Base-by-base conservation (phyloP, 805 yeast species). In the Scheffersomyces stipitis region DNA sequence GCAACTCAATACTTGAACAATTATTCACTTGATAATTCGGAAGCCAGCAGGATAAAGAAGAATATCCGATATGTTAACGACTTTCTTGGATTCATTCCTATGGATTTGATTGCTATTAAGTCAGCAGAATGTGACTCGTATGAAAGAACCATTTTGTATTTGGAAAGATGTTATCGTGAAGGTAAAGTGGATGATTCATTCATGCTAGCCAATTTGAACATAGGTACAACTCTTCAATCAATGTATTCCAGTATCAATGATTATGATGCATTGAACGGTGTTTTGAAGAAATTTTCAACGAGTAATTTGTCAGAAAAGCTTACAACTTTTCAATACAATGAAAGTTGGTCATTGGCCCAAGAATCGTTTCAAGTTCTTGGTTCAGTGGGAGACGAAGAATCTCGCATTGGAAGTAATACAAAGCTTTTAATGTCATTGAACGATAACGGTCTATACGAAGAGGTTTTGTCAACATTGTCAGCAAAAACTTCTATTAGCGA, bases 241-340 rank as follows among this genome's bases (percentile, higher is more conserved):
- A 85, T 90, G 67, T 93, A 93, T 57, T 83, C 96, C 5, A 83
- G 79, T 39, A 78, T 93, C 33, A 91, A 88, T 49, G 99, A 95
- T 52, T 73, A 82, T 26, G 99, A 93, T 64, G 81, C 96, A 0
- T 69, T 93, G 22, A 90, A 86, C 54, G 99, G 99, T 15, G 79
- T 87, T 4, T 64, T 90, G 38, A 80, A 86, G 41, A 74, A 74
- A 41, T 83, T 86, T 48, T 80, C 95, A 0, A 75, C 83, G 0
- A 76, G 79, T 28, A 78, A 80, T 45, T 62, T 88, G 30, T 75
- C 78, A n/a, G 90, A 89, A 42, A 86, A 87, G 53, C 73, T 90
- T 17, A 69, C 81, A 5, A 87, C 87, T 40, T 80, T 91, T 36
- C 93, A 88, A 48, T 89, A 86, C 47, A 81, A 86, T 33, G 88